Base-by-base conservation (phyloP, 208 protist genomes). In the Vickermania spadyakhi region DNA sequence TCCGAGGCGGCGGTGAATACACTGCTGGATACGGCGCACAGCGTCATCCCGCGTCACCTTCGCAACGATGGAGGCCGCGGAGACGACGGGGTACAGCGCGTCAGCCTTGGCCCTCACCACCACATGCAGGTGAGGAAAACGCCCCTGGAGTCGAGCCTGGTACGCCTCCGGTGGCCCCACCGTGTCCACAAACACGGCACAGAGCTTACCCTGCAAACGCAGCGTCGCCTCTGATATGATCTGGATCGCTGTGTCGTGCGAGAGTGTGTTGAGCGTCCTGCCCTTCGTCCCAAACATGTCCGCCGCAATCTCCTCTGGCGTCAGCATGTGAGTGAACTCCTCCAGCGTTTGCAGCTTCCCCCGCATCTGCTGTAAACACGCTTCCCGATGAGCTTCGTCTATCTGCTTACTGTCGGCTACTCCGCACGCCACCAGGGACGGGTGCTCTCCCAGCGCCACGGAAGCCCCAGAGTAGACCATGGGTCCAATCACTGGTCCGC, bases 391-490 rank as follows among this genome's bases (percentile, higher is more conserved):
- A 23, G 36, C 64, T 55, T 80, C 79, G 56, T 68, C 71, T 14
- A 96, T 70, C 53, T 75, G 53, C 61, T 97, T 97, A 52, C 85
- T 93, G 61, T 96, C 93, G n/a, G 85, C 86, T 27, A 96, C 86
- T 29, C 83, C 72, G 60, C 84, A 96, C 0, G 78, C 65, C 22
- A 88, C 62, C 0, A 96, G 63, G 28, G 64, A 60, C 57, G 93
- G 74, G 68, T 96, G 79, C 56, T 94, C 79, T 13, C 69, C 76
- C 0, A 90, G 63, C 11, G 84, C 64, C 31, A 88, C 77, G 27
- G 91, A 79, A 4, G 86, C 78, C 25, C 84, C 81, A n/a, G 77
- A 80, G 75, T 98, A 98, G 11, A 98, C 91, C 89, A 98, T 97
- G 3, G 93, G 89, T 21, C 96, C 96, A 21, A 97, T 59, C 1